Percentiles rank a stretch among this genome's conserved stretches.
These are phyloP conservation scores for Linum trigynum DNA, from an alignment of 345 rosid genomes.

Conservation along the genomic window DNA sequence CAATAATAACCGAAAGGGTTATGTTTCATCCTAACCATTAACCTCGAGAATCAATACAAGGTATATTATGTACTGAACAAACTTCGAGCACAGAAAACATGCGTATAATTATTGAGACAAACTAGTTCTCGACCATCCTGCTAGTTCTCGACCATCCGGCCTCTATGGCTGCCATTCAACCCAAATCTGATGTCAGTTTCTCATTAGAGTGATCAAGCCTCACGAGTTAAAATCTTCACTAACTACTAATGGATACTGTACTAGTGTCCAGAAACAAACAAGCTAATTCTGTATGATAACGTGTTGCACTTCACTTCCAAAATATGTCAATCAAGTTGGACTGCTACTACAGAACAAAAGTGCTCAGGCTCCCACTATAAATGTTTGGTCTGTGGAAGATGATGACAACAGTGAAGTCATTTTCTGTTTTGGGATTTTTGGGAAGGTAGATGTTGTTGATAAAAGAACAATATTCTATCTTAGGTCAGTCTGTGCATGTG, in stretches of 20 bases:
- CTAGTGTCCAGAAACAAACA: background rate
- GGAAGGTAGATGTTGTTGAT: no score
- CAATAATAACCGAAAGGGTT: no score
- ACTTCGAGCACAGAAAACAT: background rate
- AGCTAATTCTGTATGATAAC: background rate
- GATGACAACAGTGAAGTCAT: no score
- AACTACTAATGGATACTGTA: no score
- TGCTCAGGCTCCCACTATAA: background rate
- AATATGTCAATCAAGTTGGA: background rate
- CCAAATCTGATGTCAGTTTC: no score
- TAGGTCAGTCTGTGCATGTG: background rate
- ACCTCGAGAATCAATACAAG: no score
- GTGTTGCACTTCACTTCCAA: no score
- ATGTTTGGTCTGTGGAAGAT: background rate
- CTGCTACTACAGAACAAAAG: background rate
- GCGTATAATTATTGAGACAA: background rate
- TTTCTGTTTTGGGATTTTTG: no score
- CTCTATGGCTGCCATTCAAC: background rate
- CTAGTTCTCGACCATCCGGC: background rate
- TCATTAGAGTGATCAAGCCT: no score
- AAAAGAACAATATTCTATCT: background rate
- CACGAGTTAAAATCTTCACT: no score
- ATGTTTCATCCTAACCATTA: no score
- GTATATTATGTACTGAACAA: no score
- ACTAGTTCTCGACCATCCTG: background rate